Conservation (phyloP, 2,329 filamentous ascomycete species). For the Ophiognomonia clavigignenti-juglandacearum region DNA sequence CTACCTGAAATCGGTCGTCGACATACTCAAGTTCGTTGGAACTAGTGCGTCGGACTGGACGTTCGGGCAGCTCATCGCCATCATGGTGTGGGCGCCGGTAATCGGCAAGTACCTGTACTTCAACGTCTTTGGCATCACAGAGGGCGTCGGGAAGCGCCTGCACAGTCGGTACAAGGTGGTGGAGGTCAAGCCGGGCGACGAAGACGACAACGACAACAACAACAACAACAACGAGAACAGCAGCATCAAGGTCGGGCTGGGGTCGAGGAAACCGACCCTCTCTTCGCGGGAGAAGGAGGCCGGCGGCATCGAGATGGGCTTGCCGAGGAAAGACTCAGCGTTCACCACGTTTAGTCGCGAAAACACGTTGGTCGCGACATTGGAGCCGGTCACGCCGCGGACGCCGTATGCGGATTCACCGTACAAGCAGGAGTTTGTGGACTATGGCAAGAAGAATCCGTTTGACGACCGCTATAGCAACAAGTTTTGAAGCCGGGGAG, state of each 20-base stretch:
- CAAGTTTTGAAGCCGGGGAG: no score
- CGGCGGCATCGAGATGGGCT: conserved; percentile 3
- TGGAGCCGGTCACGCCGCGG: not conserved
- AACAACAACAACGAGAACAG: no score
- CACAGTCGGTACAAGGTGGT: conserved; percentile 12
- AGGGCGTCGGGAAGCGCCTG: conserved; percentile 12
- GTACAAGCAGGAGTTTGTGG: not conserved
- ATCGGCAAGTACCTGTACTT: conserved; percentile 14
- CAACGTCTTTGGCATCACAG: conserved; percentile 12
- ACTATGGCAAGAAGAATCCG: conserved; percentile 7
- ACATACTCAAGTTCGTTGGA: conserved; percentile 12
- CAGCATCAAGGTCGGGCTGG: no score
- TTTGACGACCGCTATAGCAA: conserved; percentile 1
- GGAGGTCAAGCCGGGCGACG: conserved; percentile 2
- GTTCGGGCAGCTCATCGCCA: conserved; percentile 23
- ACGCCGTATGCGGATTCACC: conserved; percentile 2
- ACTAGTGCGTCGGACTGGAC: conserved; percentile 17
- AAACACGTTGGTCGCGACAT: conserved; percentile 6
- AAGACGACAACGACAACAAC: no score
- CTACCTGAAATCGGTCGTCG: conserved; percentile 14
- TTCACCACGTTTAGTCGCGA: conserved; percentile 7
- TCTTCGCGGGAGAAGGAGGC: not conserved
- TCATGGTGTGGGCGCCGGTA: conserved; percentile 22
- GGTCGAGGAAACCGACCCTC: not conserved
- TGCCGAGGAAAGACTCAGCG: not conserved